phyloP scores from a whole-genome alignment of 805 yeast species.

The Teunomyces atbi region DNA sequence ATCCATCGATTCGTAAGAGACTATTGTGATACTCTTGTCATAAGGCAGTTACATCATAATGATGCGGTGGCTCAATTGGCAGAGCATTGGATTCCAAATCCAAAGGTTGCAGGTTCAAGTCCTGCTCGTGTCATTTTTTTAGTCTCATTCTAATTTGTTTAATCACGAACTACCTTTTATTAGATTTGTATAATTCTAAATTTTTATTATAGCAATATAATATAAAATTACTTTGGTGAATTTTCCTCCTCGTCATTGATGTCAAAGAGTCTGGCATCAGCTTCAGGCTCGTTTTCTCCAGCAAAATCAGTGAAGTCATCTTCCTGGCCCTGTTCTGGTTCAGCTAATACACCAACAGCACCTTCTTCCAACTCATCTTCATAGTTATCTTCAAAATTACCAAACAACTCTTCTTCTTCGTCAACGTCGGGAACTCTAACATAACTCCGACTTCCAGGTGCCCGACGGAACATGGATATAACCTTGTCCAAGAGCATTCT shows the following conservation, averaged over 20 bases:
- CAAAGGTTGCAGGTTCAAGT: slow-evolving; percentile 22
- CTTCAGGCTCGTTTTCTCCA: slow-evolving; percentile 8
- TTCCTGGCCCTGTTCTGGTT: slow-evolving; percentile 17
- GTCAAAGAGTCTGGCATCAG: slow-evolving; percentile 28
- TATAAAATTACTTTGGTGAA: neutral
- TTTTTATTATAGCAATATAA: neutral
- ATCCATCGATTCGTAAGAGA: too few relatives aligned
- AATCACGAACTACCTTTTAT: too few relatives aligned
- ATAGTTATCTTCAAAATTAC: slow-evolving; percentile 38
- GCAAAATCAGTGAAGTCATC: slow-evolving; percentile 6
- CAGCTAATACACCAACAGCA: slow-evolving; percentile 18
- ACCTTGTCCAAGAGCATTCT: slow-evolving; percentile 30
- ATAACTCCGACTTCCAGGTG: slow-evolving; percentile 39
- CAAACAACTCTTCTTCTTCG: slow-evolving; percentile 42
- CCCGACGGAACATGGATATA: slow-evolving; percentile 32
- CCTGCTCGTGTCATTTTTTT: slow-evolving; percentile 21
- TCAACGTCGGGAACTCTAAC: slow-evolving; percentile 41
- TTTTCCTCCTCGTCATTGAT: slow-evolving; percentile 20
- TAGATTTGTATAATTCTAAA: slow-evolving; percentile 2
- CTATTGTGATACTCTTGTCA: neutral
- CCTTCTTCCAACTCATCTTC: slow-evolving; percentile 39
- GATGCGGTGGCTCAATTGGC: slow-evolving; percentile 25
- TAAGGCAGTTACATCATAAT: slow-evolving; percentile 3
- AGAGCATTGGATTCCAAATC: slow-evolving; percentile 21
- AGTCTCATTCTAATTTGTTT: too few relatives aligned